Percentiles rank a stretch among this genome's conserved stretches.
These are phyloP conservation scores for Suillus plorans DNA, from an alignment of 768 basidiomycete genomes.

Conservation along the genomic window DNA sequence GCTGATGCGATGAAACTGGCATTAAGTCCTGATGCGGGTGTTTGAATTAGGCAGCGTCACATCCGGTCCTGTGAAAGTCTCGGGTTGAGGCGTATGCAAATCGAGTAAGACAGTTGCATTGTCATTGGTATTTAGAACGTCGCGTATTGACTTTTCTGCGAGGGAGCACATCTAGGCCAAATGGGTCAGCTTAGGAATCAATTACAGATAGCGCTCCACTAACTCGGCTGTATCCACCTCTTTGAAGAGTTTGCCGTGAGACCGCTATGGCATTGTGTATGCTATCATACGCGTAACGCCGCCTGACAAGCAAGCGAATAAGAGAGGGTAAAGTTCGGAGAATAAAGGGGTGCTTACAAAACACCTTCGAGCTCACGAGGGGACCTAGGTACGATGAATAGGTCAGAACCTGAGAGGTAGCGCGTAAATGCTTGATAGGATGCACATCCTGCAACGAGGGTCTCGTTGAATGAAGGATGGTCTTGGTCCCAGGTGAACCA, in stretches of 20 bases:
- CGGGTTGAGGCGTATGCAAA: slow-evolving; percentile 46
- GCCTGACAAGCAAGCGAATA: slow-evolving; percentile 38
- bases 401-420: slow-evolving; percentile 67
- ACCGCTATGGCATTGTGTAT: slow-evolving; percentile 80
- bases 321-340: neutral
- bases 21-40: slow-evolving; percentile 27
- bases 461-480: slow-evolving; percentile 68
- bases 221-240: slow-evolving; percentile 55
- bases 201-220: slow-evolving; percentile 20
- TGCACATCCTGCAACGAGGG: slow-evolving; percentile 74
- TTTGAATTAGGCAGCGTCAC: slow-evolving; percentile 10
- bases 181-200: neutral
- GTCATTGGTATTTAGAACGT: slow-evolving; percentile 68
- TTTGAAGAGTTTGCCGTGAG: slow-evolving; percentile 61
- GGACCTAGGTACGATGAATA: slow-evolving; percentile 68
- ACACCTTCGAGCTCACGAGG: slow-evolving; percentile 68
- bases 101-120: slow-evolving; percentile 65
- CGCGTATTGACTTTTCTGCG: slow-evolving; percentile 67
- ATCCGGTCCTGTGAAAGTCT: slow-evolving; percentile 16
- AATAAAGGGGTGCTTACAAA: slow-evolving; percentile 46
- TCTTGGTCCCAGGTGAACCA: slow-evolving; percentile 69
- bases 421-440: slow-evolving; percentile 79
- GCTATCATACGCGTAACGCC: slow-evolving; percentile 74
- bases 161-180: slow-evolving; percentile 59
- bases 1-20: neutral